These are phyloP conservation scores for Geotrichum restrictum DNA, from an alignment of 1,139 yeast genomes.

Conservation along the genomic window DNA sequence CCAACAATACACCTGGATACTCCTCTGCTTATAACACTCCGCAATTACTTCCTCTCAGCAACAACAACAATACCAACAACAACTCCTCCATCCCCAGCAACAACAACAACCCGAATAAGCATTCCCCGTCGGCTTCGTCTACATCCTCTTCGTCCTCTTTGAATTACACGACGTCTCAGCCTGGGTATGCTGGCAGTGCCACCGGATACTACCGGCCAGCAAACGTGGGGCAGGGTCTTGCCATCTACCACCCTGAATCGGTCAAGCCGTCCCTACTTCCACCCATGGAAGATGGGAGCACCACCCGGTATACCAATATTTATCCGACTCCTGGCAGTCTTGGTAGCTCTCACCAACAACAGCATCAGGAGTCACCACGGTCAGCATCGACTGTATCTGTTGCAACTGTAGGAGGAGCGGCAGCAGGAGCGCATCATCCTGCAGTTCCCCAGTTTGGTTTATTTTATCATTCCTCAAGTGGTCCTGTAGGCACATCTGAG, in stretches of 20 bases:
- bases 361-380: not conserved
- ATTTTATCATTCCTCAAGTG: slow-evolving; percentile 1
- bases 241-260: slow-evolving; percentile 2
- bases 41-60: not conserved
- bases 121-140: not conserved
- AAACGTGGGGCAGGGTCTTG: slow-evolving; percentile 3
- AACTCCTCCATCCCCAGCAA: not conserved
- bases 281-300: slow-evolving; percentile 1
- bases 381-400: no score
- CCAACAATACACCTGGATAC: not conserved
- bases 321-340: not conserved
- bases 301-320: slow-evolving; percentile 1
- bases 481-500: not conserved
- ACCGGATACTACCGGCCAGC: not conserved
- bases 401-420: no score
- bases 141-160: slow-evolving; percentile 1
- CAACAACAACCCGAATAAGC: not conserved
- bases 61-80: not conserved
- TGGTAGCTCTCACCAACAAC: not conserved
- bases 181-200: not conserved
- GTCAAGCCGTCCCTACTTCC: not conserved
- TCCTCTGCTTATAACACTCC: not conserved
- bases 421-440: not conserved
- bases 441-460: slow-evolving; percentile 2
- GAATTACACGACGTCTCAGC: not conserved